phyloP scores from a whole-genome alignment of 495 filamentous ascomycete species.

The Tuber calosporum region DNA sequence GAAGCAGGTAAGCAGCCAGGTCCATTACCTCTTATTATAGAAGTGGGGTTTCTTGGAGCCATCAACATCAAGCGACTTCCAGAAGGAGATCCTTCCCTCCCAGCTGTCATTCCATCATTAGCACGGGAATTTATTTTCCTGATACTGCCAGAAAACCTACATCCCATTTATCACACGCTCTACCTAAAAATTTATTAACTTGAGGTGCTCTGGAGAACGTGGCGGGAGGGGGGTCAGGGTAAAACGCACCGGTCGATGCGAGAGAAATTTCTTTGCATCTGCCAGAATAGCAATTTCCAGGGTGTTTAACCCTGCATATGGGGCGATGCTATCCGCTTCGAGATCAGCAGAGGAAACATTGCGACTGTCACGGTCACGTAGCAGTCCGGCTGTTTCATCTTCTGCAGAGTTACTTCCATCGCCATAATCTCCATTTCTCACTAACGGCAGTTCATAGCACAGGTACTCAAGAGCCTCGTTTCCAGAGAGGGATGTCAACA shows the following conservation, averaged over 20 bases:
- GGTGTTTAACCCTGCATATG: constrained; percentile 72
- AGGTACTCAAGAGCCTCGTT: constrained; percentile 75
- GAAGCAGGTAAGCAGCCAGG: not conserved
- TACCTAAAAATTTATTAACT: constrained; percentile 22
- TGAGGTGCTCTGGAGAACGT: not conserved
- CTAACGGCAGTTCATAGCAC: constrained; percentile 63
- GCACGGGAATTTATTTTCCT: not conserved
- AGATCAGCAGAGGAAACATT: constrained; percentile 27
- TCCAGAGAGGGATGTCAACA: constrained; percentile 69
- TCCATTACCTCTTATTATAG: constrained; percentile 59
- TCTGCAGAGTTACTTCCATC: constrained; percentile 36
- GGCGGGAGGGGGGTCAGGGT: not conserved
- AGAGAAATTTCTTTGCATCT: constrained; percentile 84
- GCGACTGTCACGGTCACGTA: constrained; percentile 18
- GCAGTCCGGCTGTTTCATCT: constrained; percentile 14
- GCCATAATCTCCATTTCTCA: constrained; percentile 28
- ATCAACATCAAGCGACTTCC: constrained; percentile 70
- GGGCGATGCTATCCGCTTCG: constrained; percentile 43
- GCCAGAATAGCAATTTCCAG: constrained; percentile 84
- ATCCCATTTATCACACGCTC: constrained; percentile 84
- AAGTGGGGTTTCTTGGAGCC: constrained; percentile 72
- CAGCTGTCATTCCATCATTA: constrained; percentile 46
- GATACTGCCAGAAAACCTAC: constrained; percentile 19
- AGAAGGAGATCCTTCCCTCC: constrained; percentile 87
- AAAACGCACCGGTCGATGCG: constrained; percentile 61